phyloP scores from a whole-genome alignment of 2,329 filamentous ascomycete genomes.

The Trichophyton schoenleinii region DNA sequence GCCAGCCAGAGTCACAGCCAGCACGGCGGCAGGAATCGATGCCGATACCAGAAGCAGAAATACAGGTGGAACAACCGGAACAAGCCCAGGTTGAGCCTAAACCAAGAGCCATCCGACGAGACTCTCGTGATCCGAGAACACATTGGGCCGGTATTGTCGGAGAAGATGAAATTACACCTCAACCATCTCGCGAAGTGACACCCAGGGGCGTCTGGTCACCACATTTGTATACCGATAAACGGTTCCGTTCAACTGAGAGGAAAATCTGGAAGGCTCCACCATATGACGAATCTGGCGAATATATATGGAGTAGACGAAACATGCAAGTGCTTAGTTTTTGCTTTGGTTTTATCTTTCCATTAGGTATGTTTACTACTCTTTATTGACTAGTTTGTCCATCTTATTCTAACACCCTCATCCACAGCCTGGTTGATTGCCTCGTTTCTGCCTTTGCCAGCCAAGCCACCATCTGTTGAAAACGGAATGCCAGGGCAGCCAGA shows the following conservation, averaged over 20 bases:
- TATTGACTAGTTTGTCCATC: constrained; percentile 8
- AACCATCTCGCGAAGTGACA: constrained; percentile 31
- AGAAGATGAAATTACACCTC: constrained; percentile 11
- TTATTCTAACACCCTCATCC: constrained; percentile 13
- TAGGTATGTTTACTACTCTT: constrained; percentile 39
- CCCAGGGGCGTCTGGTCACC: constrained; percentile 56
- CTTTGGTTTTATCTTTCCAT: constrained; percentile 63
- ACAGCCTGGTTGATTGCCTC: constrained; percentile 69
- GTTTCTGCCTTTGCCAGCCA: constrained; percentile 56
- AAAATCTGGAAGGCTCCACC: constrained; percentile 65
- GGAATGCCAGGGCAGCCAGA: constrained; percentile 21
- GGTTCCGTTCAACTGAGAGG: constrained; percentile 39
- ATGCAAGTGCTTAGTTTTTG: constrained; percentile 64
- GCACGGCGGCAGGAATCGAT: neutral
- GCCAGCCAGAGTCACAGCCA: neutral
- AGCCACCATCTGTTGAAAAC: constrained; percentile 41
- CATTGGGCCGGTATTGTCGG: constrained; percentile 26
- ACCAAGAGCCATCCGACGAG: neutral
- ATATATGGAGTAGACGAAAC: constrained; percentile 54
- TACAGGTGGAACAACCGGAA: neutral
- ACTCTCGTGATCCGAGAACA: constrained; percentile 25
- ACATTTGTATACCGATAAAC: constrained; percentile 53
- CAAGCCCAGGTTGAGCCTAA: constrained; percentile 10
- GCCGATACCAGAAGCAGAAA: neutral
- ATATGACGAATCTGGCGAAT: constrained; percentile 51